Percentiles rank a stretch among this genome's conserved stretches.
Evolutionary conservation across 2,329 filamentous ascomycete species (phyloP).

Genomic region (Fusarium denticulatum): DNA sequence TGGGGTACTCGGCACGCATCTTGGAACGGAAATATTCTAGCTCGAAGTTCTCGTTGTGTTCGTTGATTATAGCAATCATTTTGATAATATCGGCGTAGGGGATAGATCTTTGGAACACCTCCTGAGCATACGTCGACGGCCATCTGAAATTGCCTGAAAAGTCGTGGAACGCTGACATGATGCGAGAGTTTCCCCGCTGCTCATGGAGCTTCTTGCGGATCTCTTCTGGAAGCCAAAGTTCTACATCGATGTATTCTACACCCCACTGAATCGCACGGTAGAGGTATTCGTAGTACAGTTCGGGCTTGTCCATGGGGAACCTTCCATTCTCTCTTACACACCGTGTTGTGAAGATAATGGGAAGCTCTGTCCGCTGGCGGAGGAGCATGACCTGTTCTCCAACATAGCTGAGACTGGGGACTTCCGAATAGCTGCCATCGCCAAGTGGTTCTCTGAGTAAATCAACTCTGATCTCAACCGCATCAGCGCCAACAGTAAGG

Average conservation of each 20-base stretch:
- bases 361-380: conserved; percentile 83
- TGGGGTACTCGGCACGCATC: conserved; percentile 74
- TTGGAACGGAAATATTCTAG: conserved; percentile 87
- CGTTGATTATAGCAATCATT: conserved; percentile 87
- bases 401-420: conserved; percentile 85
- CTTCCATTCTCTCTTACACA: conserved; percentile 84
- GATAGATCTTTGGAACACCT: conserved; percentile 75
- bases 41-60: conserved; percentile 88
- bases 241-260: conserved; percentile 89
- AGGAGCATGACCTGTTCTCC: conserved; percentile 87
- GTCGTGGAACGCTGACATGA: conserved; percentile 93
- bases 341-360: conserved; percentile 89
- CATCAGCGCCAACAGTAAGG: conserved; percentile 85
- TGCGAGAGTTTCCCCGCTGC: conserved; percentile 79
- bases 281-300: conserved; percentile 81
- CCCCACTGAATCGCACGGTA: conserved; percentile 88
- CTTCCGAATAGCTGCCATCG: conserved; percentile 68
- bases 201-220: conserved; percentile 75
- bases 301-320: conserved; percentile 84
- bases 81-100: conserved; percentile 87
- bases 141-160: conserved; percentile 87
- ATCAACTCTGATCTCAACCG: conserved; percentile 86
- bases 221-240: conserved; percentile 84
- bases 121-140: conserved; percentile 77
- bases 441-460: conserved; percentile 76